Base-by-base conservation (phyloP, 169 alveolate species). In the Plasmodium sp. region DNA sequence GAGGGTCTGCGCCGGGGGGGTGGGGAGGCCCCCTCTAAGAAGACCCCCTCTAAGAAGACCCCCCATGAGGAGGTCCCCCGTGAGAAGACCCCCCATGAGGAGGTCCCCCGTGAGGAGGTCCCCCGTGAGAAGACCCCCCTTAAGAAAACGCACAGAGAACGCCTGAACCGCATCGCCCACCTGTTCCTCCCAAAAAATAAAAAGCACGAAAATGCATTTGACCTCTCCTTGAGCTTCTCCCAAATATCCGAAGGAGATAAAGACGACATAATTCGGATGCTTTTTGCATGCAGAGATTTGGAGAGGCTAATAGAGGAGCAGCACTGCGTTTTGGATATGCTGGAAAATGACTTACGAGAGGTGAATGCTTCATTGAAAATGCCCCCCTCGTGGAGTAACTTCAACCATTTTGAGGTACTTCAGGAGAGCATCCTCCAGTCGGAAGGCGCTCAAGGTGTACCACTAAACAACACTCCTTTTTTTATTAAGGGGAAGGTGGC, bases 291-390 rank as follows among this genome's bases (percentile, higher is more conserved):
- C 77, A 92, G 98, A 71, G 95, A 96, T 51, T 95, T 97, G 72
- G 98, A 97, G 75, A 96, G 96, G 83, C 84, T 96, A 45, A 97
- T 97, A 51, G 98, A 97, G 83, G 98, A 97, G 74, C 98, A 97
- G 74, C 98, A 96, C 84, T 79, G 93, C 33, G 97, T 96, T n/a
- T 74, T 97, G 82, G 97, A 97, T 51, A 93, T 97, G 97, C 90
- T 97, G 41, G 98, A 97, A 71, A 97, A 97, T 84, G 98, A 97
- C 43, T 84, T 97, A 51, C 33, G 92, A 5, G 97, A 97, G 84
- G 98, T 98, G 6, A 88, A 96, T 9, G 97, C 93, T 36, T 45
- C 96, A 54, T n/a, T 97, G 81, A 95, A 92, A 58, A 74, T 96
- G 41, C 98, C 98, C 3, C 95, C 96, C 62, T 92, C 84, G n/a